Conservation (phyloP, 768 basidiomycete species). For the Tulasnella sp. region DNA sequence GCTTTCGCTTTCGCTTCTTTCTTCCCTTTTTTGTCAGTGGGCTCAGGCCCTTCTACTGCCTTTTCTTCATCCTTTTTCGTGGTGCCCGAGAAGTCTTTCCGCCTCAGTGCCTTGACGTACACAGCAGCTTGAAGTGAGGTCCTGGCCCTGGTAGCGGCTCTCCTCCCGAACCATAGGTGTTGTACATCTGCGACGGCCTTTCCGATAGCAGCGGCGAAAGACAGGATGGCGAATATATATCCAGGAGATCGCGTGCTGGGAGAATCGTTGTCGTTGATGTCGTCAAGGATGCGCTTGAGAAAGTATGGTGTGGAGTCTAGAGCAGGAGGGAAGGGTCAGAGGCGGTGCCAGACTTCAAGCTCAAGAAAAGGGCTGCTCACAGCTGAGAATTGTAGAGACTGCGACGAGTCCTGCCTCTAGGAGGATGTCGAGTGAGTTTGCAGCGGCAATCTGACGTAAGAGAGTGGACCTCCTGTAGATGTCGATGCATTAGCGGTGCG, state of each 20-base stretch:
- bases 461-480: neutral
- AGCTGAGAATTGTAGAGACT: conserved; percentile 38
- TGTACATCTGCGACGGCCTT: conserved; percentile 36
- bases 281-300: conserved; percentile 44
- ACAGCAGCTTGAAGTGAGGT: conserved; percentile 75
- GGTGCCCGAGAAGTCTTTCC: conserved; percentile 74
- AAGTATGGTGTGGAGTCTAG: conserved; percentile 50
- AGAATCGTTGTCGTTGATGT: conserved; percentile 25
- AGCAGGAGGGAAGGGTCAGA: no score
- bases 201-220: conserved; percentile 48
- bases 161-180: conserved; percentile 56
- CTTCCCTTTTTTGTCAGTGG: neutral
- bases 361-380: no score
- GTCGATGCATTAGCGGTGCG: neutral
- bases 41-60: conserved; percentile 11
- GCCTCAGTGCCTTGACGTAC: conserved; percentile 76
- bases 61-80: conserved; percentile 41
- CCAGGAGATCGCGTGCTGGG: conserved; percentile 46
- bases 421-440: conserved; percentile 38
- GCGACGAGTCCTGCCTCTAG: conserved; percentile 59
- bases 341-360: neutral
- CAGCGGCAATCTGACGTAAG: conserved; percentile 20
- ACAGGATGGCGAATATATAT: conserved; percentile 67
- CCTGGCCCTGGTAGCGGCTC: conserved; percentile 61
- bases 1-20: conserved; percentile 17